Percentiles rank a stretch among this genome's conserved stretches.
These are phyloP conservation scores for Chaetomiaceae sp. DNA, from an alignment of 2,329 filamentous ascomycete species.

Conservation along the genomic window DNA sequence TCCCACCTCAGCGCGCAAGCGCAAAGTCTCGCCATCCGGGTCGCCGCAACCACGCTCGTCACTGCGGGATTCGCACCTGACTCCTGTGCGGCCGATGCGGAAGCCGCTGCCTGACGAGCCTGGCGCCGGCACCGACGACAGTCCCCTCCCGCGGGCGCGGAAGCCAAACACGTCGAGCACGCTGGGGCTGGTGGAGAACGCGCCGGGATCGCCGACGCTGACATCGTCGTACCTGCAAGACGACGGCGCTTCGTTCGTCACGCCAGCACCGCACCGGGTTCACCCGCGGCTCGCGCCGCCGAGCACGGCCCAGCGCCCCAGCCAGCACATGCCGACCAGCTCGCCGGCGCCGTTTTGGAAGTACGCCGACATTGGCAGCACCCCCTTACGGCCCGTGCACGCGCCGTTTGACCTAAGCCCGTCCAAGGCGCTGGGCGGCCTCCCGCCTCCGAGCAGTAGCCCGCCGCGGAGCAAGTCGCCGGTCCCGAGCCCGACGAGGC, in stretches of 20 bases:
- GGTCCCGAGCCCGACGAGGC: slow-evolving; percentile 46
- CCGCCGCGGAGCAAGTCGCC: slow-evolving; percentile 51
- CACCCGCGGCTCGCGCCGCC: slow-evolving; percentile 73
- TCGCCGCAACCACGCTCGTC: slow-evolving; percentile 53
- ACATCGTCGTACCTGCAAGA: slow-evolving; percentile 60
- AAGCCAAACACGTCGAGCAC: slow-evolving; percentile 42
- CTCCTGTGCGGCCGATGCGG: slow-evolving; percentile 49
- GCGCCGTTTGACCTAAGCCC: slow-evolving; percentile 54
- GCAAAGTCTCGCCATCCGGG: slow-evolving; percentile 48
- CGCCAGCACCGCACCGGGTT: slow-evolving; percentile 67
- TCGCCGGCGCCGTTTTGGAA: slow-evolving; percentile 87
- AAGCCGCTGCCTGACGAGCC: slow-evolving; percentile 37
- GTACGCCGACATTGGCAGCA: slow-evolving; percentile 72
- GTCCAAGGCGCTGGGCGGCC: slow-evolving; percentile 41
- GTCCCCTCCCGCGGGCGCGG: slow-evolving; percentile 55
- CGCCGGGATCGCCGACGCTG: slow-evolving; percentile 55
- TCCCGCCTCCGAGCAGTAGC: slow-evolving; percentile 52
- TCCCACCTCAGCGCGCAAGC: slow-evolving; percentile 50
- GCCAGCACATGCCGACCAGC: slow-evolving; percentile 79
- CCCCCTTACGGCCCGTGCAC: slow-evolving; percentile 50
- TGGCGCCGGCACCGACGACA: slow-evolving; percentile 46
- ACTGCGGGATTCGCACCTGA: slow-evolving; percentile 49
- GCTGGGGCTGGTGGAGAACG: slow-evolving; percentile 44
- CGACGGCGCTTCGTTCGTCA: slow-evolving; percentile 58
- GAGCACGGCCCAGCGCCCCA: slow-evolving; percentile 74